Percentiles rank a stretch among this genome's conserved stretches.
phyloP scores from a whole-genome alignment of 2,329 filamentous ascomycete species.

The Ceratocystis cubensis region DNA sequence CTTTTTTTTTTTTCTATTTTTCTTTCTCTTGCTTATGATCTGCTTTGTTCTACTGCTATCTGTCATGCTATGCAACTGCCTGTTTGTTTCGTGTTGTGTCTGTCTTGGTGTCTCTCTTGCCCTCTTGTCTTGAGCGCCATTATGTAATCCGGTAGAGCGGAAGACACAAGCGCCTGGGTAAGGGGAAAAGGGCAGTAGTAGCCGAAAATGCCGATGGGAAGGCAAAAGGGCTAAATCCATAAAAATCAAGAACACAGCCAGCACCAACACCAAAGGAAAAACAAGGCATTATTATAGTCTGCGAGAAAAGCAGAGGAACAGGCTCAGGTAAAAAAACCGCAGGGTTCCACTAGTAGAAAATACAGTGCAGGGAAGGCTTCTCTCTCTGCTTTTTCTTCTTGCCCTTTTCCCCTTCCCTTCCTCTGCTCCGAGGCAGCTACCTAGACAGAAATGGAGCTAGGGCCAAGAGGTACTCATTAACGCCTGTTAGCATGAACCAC shows the following conservation, averaged over 20 bases:
- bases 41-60: background rate
- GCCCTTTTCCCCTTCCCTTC: background rate
- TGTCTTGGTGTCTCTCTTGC: background rate
- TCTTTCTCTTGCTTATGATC: background rate
- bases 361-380: background rate
- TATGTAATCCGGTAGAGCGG: slow-evolving; percentile 21
- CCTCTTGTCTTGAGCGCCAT: background rate
- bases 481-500: no score
- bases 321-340: background rate
- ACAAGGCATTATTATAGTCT: no score
- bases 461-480: background rate
- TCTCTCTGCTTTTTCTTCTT: background rate
- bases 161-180: slow-evolving; percentile 11
- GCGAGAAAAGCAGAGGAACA: background rate
- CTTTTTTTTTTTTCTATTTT: background rate
- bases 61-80: background rate
- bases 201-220: slow-evolving; percentile 21
- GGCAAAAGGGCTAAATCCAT: slow-evolving; percentile 11
- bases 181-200: slow-evolving; percentile 17
- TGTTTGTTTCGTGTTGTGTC: background rate
- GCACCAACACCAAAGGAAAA: background rate
- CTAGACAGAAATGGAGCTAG: background rate
- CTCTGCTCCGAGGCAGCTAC: background rate
- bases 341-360: background rate
- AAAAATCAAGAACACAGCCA: background rate